These are phyloP conservation scores for Fusarium multiceps DNA, from an alignment of 2,329 filamentous ascomycete genomes.

Conservation along the genomic window DNA sequence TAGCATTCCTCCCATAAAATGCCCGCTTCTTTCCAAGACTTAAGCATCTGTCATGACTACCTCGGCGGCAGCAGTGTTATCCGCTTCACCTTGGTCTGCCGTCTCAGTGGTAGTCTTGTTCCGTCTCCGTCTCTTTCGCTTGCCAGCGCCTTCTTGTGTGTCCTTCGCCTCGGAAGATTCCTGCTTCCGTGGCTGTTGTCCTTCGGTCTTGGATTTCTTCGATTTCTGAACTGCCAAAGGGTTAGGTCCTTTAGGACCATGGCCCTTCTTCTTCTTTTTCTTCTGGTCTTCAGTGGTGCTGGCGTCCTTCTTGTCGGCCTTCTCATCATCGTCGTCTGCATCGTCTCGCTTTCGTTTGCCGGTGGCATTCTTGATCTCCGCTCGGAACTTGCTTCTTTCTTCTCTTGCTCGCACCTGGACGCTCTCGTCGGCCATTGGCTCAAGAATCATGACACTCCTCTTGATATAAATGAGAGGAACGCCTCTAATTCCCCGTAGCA, in stretches of 20 bases:
- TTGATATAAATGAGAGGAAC: slow-evolving; percentile 84
- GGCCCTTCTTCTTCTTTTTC: slow-evolving; percentile 67
- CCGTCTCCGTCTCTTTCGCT: slow-evolving; percentile 50
- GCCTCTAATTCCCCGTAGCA: slow-evolving; percentile 74
- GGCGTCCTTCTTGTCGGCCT: slow-evolving; percentile 29
- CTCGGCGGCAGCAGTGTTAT: slow-evolving; percentile 7
- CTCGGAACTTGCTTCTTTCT: slow-evolving; percentile 79
- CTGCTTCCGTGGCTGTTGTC: slow-evolving; percentile 48
- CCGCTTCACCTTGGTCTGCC: slow-evolving; percentile 24
- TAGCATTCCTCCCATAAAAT: slow-evolving; percentile 32
- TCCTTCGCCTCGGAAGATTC: slow-evolving; percentile 48
- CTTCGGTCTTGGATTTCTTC: slow-evolving; percentile 61
- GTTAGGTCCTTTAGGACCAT: slow-evolving; percentile 76
- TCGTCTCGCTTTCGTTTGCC: slow-evolving; percentile 65
- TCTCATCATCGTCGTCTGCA: slow-evolving; percentile 51
- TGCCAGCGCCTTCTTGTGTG: slow-evolving; percentile 43
- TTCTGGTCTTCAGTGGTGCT: slow-evolving; percentile 30
- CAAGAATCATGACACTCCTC: slow-evolving; percentile 76
- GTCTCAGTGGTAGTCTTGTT: slow-evolving; percentile 41
- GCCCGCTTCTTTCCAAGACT: background rate
- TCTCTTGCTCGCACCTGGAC: slow-evolving; percentile 72
- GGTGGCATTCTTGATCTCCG: slow-evolving; percentile 68
- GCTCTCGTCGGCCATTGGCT: slow-evolving; percentile 78
- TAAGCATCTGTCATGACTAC: slow-evolving; percentile 35
- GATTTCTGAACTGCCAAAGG: slow-evolving; percentile 77